Evolutionary conservation across 2,329 filamentous ascomycete genomes (phyloP).

Genomic region (Phaeophleospora eucalypticola): DNA sequence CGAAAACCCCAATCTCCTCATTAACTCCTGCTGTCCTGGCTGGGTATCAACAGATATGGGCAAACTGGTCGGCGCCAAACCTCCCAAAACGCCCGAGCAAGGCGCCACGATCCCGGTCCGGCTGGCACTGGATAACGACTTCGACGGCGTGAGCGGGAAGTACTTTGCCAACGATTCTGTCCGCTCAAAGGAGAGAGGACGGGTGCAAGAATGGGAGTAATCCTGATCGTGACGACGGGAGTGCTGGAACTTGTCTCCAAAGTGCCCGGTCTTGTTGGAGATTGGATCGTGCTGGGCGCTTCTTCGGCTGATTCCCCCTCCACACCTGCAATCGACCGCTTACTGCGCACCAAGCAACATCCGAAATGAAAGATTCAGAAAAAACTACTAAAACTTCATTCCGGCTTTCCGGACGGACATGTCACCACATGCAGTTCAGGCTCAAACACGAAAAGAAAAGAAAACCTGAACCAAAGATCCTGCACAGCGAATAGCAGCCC

Average conservation of each 20-base stretch:
- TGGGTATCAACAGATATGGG: slow-evolving; percentile 38
- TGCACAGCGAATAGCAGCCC: too few relatives aligned
- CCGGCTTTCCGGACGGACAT: neutral
- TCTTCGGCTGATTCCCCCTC: too few relatives aligned
- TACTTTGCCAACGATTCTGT: slow-evolving; percentile 37
- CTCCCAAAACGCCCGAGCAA: slow-evolving; percentile 35
- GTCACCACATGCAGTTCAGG: too few relatives aligned
- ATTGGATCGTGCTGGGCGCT: too few relatives aligned
- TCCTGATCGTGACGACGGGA: neutral
- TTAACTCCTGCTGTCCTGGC: slow-evolving; percentile 39
- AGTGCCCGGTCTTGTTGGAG: too few relatives aligned
- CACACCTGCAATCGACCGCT: too few relatives aligned
- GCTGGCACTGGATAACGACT: slow-evolving; percentile 32
- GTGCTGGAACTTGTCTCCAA: neutral
- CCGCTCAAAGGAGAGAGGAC: slow-evolving; percentile 27
- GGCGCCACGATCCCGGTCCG: slow-evolving; percentile 35
- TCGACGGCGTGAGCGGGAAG: slow-evolving; percentile 31
- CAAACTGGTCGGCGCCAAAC: slow-evolving; percentile 24
- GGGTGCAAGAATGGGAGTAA: slow-evolving; percentile 21
- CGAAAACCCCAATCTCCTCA: slow-evolving; percentile 25
- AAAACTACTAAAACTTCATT: neutral
- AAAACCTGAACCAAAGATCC: neutral
- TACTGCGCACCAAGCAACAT: too few relatives aligned
- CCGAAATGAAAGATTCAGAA: too few relatives aligned
- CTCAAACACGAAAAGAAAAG: neutral